phyloP scores from a whole-genome alignment of 805 yeast genomes.

The Candida namnaoensis region DNA sequence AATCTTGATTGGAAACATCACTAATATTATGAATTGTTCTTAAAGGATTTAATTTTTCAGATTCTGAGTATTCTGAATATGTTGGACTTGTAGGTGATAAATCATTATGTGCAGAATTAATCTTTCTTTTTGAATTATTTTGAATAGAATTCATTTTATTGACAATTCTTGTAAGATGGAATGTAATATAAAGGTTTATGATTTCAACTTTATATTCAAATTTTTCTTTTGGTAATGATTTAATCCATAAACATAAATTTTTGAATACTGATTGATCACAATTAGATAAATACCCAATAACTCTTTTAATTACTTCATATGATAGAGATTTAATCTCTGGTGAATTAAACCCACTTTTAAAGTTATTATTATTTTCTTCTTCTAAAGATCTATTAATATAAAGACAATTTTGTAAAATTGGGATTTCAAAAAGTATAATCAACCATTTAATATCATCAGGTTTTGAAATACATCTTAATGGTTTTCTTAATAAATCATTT shows the following conservation, averaged over 20 bases:
- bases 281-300: slow-evolving; percentile 59
- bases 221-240: slow-evolving; percentile 29
- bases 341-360: too few species aligned
- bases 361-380: too few species aligned
- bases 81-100: slow-evolving; percentile 3
- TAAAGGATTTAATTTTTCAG: slow-evolving; percentile 3
- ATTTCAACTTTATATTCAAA: slow-evolving; percentile 54
- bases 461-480: slow-evolving; percentile 25
- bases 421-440: slow-evolving; percentile 60
- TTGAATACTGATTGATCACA: slow-evolving; percentile 29
- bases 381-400: slow-evolving; percentile 13
- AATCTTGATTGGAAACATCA: too few species aligned
- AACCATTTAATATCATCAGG: slow-evolving; percentile 48
- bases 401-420: slow-evolving; percentile 44
- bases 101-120: too few species aligned
- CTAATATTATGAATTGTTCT: too few species aligned
- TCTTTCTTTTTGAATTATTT: not conserved
- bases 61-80: slow-evolving; percentile 4
- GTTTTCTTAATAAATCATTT: slow-evolving; percentile 42
- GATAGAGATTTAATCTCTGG: slow-evolving; percentile 47
- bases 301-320: slow-evolving; percentile 63
- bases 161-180: slow-evolving; percentile 53
- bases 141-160: slow-evolving; percentile 11
- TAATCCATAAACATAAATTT: slow-evolving; percentile 48
- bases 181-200: slow-evolving; percentile 69